Conservation (phyloP, 345 rosid genomes). For the Rhodomyrtus tomentosa region DNA sequence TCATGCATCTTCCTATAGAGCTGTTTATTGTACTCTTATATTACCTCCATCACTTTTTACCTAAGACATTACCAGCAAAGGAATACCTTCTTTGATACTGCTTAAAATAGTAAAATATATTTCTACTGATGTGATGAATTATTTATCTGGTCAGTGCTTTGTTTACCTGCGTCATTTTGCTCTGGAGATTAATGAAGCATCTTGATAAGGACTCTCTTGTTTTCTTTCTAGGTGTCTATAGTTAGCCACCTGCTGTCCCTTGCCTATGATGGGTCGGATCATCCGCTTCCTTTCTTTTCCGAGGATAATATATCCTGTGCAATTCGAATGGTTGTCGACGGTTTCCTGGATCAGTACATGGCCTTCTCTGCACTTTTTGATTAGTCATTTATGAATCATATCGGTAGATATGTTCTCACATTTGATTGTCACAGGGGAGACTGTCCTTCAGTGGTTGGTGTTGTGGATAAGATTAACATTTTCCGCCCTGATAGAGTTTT, state of each 20-base stretch:
- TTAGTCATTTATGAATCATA: slow-evolving; percentile 4
- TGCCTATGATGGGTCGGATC: slow-evolving; percentile 53
- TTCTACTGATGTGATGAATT: not conserved
- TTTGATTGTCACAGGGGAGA: slow-evolving; percentile 41
- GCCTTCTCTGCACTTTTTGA: slow-evolving; percentile 3
- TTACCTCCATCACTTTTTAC: not conserved
- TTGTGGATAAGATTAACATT: slow-evolving; percentile 69
- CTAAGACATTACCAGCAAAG: not conserved
- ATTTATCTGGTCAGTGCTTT: not conserved
- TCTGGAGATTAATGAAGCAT: not conserved
- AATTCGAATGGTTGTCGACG: slow-evolving; percentile 76
- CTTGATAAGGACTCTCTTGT: slow-evolving; percentile 2
- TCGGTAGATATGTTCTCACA: slow-evolving; percentile 1
- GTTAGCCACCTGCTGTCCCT: slow-evolving; percentile 69
- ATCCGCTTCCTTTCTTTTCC: slow-evolving; percentile 58
- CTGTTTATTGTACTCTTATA: not conserved
- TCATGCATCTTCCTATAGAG: not conserved
- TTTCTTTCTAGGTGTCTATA: slow-evolving; percentile 59
- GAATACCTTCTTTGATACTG: not conserved
- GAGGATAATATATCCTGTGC: slow-evolving; percentile 45
- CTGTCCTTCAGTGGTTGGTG: slow-evolving; percentile 24
- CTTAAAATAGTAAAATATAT: not conserved
- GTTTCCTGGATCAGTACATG: slow-evolving; percentile 71
- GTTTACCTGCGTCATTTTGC: not conserved
- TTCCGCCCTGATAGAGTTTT: slow-evolving; percentile 91